phyloP scores from a whole-genome alignment of 129 eudicot species.

The Escallonia rubra region DNA sequence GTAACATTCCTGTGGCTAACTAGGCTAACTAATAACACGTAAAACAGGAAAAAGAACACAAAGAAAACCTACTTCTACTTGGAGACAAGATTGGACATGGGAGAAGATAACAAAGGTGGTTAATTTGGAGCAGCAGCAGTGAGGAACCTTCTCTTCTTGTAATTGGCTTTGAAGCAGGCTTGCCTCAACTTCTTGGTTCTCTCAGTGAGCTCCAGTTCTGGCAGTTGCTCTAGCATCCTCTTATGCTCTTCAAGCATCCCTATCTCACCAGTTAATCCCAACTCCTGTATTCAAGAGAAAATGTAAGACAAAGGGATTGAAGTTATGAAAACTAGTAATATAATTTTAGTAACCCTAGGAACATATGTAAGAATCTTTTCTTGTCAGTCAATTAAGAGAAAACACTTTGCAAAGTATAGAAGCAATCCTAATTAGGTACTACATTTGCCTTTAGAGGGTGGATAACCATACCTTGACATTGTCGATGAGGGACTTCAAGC shows the following conservation, averaged over 20 bases:
- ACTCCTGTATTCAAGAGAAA: constrained; percentile 31
- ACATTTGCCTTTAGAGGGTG: too few species aligned
- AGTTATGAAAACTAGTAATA: too few species aligned
- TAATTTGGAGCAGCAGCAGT: neutral
- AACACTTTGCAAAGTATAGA: neutral
- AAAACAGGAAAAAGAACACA: neutral
- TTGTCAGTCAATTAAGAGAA: too few species aligned
- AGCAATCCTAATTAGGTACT: too few species aligned
- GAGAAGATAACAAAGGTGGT: too few species aligned
- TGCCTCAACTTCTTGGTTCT: constrained; percentile 70
- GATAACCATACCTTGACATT: constrained; percentile 54
- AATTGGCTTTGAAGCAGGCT: constrained; percentile 76
- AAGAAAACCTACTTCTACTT: neutral
- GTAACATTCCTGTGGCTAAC: too few species aligned
- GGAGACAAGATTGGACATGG: neutral
- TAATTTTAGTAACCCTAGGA: too few species aligned
- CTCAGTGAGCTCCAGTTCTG: constrained; percentile 43
- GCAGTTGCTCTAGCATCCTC: constrained; percentile 42
- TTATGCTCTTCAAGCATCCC: constrained; percentile 59
- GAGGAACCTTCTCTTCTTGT: constrained; percentile 65
- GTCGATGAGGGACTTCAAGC: constrained; percentile 54
- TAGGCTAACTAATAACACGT: too few species aligned
- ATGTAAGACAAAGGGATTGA: too few species aligned
- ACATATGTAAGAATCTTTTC: too few species aligned
- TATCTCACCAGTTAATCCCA: constrained; percentile 48